Base-by-base conservation (phyloP, 345 rosid species). In the Hypericum androsaemum region DNA sequence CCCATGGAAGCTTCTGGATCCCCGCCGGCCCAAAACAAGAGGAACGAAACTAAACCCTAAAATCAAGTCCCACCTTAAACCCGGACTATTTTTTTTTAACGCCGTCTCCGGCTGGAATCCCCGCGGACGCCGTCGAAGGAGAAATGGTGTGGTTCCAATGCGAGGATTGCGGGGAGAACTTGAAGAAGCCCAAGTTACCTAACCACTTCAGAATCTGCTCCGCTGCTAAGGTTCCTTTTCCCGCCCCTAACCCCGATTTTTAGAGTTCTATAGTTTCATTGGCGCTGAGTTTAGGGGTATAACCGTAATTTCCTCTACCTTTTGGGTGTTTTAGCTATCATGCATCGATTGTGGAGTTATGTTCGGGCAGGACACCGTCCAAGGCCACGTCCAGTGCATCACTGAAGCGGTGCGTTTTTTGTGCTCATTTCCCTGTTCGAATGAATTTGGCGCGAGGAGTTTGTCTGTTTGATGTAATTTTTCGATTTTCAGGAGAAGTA, bases 101-200 rank as follows among this genome's bases (percentile, higher is more conserved):
- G 32, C 32, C 32, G 1, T 22, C 4, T 22, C 32, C 32, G 32
- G 32, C 32, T 22, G 32, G 32, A 22, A 22, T n/a, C n/a, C n/a
- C n/a, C n/a, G n/a, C n/a, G n/a, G n/a, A n/a, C n/a, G 32, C 32
- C 32, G 32, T 22, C 32, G 35, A 39, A 52, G 5, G 3, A 55
- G 58, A 45, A 42, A 90, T 90, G 96, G 96, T 90, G 64, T 90
- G 98, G 98, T 87, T 90, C 68, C 98, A 87, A 76, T 90, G 98
- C 63, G 96, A 90, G 57, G 98, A 84, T 50, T 90, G 96, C 51
- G 98, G 98, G 11, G 95, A 80, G 71, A 72, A 73, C 61, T 74
- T 90, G 63, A 92, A 92, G 89, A 92, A 92, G 51, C 98, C 98
- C 35, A 92, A 90, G 75, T 69, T 92, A 43, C 70, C 79, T 36